Evolutionary conservation across 495 filamentous ascomycete species (phyloP).

Genomic region (Aspergillus incahuasiensis): DNA sequence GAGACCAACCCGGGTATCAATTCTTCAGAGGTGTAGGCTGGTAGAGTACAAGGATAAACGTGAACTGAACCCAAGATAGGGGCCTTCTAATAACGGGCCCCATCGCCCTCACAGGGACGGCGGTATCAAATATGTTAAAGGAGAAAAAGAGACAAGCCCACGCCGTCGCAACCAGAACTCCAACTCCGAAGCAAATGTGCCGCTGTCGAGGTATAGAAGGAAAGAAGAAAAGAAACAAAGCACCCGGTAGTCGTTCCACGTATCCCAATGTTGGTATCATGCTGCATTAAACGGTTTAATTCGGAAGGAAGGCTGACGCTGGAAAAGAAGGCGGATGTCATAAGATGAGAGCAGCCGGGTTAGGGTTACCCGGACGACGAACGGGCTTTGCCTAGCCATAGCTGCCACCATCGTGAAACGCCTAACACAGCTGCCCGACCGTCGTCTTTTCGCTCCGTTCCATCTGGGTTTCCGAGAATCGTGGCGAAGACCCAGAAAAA

Average conservation of each 20-base stretch:
- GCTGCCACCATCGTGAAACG: constrained; percentile 59
- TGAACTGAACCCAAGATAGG: background rate
- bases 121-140: background rate
- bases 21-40: constrained; percentile 15
- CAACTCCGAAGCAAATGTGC: constrained; percentile 1
- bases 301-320: constrained; percentile 15
- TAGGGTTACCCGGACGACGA: constrained; percentile 16
- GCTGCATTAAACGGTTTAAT: constrained; percentile 19
- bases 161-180: constrained; percentile 1
- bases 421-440: constrained; percentile 56
- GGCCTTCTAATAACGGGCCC: background rate
- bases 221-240: constrained; percentile 7
- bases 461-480: constrained; percentile 59
- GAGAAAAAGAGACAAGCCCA: constrained; percentile 5
- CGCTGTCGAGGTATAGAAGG: background rate
- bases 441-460: constrained; percentile 58
- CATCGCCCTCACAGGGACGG: background rate
- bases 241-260: constrained; percentile 21
- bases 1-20: constrained; percentile 21
- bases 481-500: constrained; percentile 61
- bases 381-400: constrained; percentile 46
- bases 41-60: constrained; percentile 13
- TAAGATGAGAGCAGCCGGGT: background rate
- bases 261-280: constrained; percentile 30
- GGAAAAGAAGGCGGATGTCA: background rate